Evolutionary conservation across 2,329 filamentous ascomycete genomes (phyloP).

Genomic region (Scleromitrula shiraiana): DNA sequence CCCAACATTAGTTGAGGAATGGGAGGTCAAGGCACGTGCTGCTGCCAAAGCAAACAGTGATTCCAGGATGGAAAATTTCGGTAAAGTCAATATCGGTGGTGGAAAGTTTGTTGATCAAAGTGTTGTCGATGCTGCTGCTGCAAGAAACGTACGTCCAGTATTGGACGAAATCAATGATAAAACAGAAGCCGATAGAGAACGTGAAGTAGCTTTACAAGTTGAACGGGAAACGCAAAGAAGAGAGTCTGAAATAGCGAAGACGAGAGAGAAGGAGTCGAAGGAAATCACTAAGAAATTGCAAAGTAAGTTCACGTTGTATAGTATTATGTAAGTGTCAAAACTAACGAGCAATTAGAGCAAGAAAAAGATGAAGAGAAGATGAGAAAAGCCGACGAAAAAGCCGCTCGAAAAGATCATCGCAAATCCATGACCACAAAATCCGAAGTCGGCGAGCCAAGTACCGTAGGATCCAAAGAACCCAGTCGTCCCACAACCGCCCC

Average conservation of each 20-base stretch:
- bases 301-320: slow-evolving; percentile 40
- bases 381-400: slow-evolving; percentile 46
- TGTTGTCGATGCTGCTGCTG: slow-evolving; percentile 73
- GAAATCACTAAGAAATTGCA: slow-evolving; percentile 47
- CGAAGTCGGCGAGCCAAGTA: not conserved
- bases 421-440: slow-evolving; percentile 31
- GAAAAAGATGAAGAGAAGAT: slow-evolving; percentile 38
- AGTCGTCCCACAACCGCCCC: slow-evolving; percentile 9
- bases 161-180: slow-evolving; percentile 77
- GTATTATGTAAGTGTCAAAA: not conserved
- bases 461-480: not conserved
- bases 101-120: slow-evolving; percentile 71
- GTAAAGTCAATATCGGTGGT: slow-evolving; percentile 64
- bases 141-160: slow-evolving; percentile 69
- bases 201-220: slow-evolving; percentile 52
- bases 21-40: slow-evolving; percentile 69
- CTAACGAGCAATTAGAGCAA: slow-evolving; percentile 26
- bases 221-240: slow-evolving; percentile 60
- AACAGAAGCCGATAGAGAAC: slow-evolving; percentile 63
- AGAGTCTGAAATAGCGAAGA: slow-evolving; percentile 48
- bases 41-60: slow-evolving; percentile 60
- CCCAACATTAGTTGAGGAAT: slow-evolving; percentile 61
- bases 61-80: slow-evolving; percentile 46
- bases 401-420: slow-evolving; percentile 42
- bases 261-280: slow-evolving; percentile 45